Percentiles rank a stretch among this genome's conserved stretches.
These are phyloP conservation scores for Ophiostoma novo-ulmi DNA, from an alignment of 2,329 filamentous ascomycete species.

Conservation along the genomic window DNA sequence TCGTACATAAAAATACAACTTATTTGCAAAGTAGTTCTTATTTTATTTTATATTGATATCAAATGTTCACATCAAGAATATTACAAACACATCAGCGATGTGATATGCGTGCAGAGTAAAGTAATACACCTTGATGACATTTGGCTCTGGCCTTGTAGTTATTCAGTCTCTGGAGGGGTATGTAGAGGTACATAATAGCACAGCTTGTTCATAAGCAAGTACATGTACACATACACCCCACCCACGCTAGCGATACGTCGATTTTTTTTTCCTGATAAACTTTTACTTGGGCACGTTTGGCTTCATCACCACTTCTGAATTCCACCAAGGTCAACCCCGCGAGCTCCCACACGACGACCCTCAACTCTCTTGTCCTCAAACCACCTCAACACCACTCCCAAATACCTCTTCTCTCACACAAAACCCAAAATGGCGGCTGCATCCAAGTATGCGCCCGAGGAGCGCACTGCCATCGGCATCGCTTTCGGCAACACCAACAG, in stretches of 20 bases:
- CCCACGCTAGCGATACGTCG: conserved; percentile 12
- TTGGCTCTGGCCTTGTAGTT: not conserved
- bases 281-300: conserved; percentile 11
- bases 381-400: not conserved
- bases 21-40: too few relatives aligned
- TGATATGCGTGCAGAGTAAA: not conserved
- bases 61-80: too few relatives aligned
- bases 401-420: not conserved
- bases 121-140: not conserved
- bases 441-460: conserved; percentile 42
- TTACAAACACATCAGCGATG: too few relatives aligned
- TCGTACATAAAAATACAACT: too few relatives aligned
- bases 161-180: conserved; percentile 10
- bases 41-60: too few relatives aligned
- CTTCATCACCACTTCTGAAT: conserved; percentile 7
- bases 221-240: not conserved
- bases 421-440: conserved; percentile 23
- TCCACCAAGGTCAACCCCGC: conserved; percentile 15
- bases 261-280: conserved; percentile 18
- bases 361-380: not conserved
- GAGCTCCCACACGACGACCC: conserved; percentile 12
- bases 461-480: conserved; percentile 79
- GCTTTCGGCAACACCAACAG: conserved; percentile 98
- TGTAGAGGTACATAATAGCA: not conserved
- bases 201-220: not conserved